phyloP scores from a whole-genome alignment of 2,329 filamentous ascomycete genomes.

The Knoxdaviesia capensis region DNA sequence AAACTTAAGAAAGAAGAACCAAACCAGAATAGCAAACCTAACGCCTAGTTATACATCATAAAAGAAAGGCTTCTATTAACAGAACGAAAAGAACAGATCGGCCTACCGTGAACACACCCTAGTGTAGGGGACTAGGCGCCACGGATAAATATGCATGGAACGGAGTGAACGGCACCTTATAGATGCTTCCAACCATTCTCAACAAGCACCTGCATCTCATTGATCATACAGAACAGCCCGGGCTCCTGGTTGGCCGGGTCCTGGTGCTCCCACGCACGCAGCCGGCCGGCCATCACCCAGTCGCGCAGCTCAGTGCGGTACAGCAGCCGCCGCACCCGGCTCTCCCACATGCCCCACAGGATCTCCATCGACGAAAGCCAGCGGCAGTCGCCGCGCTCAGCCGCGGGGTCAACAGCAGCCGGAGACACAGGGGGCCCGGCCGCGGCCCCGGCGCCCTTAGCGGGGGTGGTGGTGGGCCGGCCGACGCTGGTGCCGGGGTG shows the following conservation, averaged over 20 bases:
- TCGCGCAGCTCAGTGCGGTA: constrained; percentile 9
- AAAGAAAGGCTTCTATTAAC: background rate
- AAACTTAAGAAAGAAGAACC: too few relatives aligned
- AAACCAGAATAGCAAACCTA: too few relatives aligned
- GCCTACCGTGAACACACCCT: background rate
- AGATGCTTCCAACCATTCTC: constrained; percentile 39
- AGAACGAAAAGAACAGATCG: background rate
- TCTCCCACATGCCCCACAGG: constrained; percentile 35
- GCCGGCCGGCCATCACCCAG: constrained; percentile 16
- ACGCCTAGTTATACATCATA: background rate
- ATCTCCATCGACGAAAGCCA: constrained; percentile 29
- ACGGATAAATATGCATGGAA: background rate
- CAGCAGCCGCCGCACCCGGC: constrained; percentile 27
- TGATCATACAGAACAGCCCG: constrained; percentile 32
- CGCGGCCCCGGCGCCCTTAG: too few relatives aligned
- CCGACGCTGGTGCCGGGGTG: constrained; percentile 13
- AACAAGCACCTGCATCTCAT: constrained; percentile 40
- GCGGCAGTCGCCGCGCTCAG: too few relatives aligned
- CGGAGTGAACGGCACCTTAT: constrained; percentile 8
- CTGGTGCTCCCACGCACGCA: constrained; percentile 17
- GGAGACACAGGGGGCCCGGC: too few relatives aligned
- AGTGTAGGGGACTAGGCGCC: background rate
- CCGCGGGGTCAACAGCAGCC: too few relatives aligned
- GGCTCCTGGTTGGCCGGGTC: constrained; percentile 17
- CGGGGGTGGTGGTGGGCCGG: too few relatives aligned